Conservation (phyloP, 2,329 filamentous ascomycete genomes). For the Fusarium kyushuense region DNA sequence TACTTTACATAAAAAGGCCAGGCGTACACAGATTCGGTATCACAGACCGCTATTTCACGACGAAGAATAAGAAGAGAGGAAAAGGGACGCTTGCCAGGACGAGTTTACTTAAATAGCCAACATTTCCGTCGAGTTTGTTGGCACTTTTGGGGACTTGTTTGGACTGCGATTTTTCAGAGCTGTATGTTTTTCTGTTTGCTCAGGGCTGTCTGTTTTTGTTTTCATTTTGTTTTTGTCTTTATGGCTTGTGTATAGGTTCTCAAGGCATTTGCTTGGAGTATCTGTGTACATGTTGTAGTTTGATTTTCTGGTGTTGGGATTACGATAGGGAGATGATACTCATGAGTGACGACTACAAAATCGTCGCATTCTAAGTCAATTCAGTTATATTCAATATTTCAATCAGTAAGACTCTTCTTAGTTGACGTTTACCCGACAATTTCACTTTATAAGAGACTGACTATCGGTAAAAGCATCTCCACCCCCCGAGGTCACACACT, state of each 20-base stretch:
- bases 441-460: neutral
- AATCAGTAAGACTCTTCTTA: neutral
- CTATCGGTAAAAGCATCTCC: constrained; percentile 2
- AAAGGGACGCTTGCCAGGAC: constrained; percentile 26
- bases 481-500: neutral
- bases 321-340: constrained; percentile 51
- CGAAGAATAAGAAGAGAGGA: constrained; percentile 9
- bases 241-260: constrained; percentile 16
- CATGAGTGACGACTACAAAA: constrained; percentile 51
- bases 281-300: constrained; percentile 13
- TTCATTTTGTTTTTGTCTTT: constrained; percentile 12
- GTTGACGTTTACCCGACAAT: constrained; percentile 4
- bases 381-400: constrained; percentile 31
- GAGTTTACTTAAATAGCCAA: constrained; percentile 33
- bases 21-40: constrained; percentile 38
- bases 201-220: constrained; percentile 24
- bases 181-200: constrained; percentile 22
- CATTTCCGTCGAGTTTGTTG: constrained; percentile 26
- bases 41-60: constrained; percentile 44
- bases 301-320: constrained; percentile 47
- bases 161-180: constrained; percentile 34
- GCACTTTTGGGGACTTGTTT: constrained; percentile 19
- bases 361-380: constrained; percentile 48
- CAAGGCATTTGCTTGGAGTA: constrained; percentile 3
- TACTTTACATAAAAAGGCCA: constrained; percentile 27